Conservation (phyloP, 352 stramenopile species). For the Globisporangium cederbergense region DNA sequence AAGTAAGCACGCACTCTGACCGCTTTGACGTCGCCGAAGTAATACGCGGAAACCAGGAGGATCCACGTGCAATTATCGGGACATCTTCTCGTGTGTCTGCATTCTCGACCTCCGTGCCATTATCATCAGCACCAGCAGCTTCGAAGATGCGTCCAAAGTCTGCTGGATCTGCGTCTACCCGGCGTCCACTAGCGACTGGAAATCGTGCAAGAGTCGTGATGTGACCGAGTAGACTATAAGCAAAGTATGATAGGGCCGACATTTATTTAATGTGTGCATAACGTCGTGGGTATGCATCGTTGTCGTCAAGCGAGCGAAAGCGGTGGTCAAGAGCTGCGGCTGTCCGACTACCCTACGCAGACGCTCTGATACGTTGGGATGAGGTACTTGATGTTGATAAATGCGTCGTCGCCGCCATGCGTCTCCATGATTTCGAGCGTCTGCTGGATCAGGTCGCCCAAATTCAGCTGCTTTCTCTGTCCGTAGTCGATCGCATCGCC, state of each 20-base stretch:
- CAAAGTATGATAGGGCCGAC: constrained; percentile 4
- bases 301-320: neutral
- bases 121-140: neutral
- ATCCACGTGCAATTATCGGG: neutral
- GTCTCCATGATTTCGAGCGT: constrained; percentile 96
- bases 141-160: constrained; percentile 27
- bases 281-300: constrained; percentile 7
- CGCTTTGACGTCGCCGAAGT: neutral
- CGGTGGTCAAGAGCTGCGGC: neutral
- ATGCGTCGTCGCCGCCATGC: constrained; percentile 95
- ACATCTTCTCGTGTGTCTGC: neutral
- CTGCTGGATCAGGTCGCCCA: constrained; percentile 96
- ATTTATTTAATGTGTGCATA: constrained; percentile 9
- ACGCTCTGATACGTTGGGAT: constrained; percentile 95
- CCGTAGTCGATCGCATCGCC: constrained; percentile 96
- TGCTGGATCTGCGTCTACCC: constrained; percentile 10
- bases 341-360: constrained; percentile 49
- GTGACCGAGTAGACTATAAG: neutral
- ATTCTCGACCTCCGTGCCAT: neutral
- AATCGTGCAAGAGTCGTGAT: neutral
- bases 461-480: constrained; percentile 93
- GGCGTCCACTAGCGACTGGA: neutral
- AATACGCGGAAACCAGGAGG: neutral
- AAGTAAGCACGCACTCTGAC: neutral
- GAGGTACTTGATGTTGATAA: constrained; percentile 99